Conservation (phyloP, 768 basidiomycete species). For the Podaxis sp. region DNA sequence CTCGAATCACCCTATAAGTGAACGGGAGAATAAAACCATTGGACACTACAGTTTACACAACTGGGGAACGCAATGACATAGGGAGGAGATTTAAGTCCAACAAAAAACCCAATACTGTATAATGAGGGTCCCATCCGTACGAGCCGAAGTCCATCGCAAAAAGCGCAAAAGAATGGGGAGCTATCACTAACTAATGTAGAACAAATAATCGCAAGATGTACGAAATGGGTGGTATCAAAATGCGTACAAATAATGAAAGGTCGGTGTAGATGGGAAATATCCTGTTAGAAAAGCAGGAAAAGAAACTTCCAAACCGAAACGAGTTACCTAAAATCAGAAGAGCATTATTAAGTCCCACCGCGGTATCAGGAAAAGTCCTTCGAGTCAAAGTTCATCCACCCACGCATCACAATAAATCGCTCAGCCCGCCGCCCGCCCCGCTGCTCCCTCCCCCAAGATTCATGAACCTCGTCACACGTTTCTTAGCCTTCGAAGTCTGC, state of each 20-base stretch:
- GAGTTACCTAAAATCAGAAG: not conserved
- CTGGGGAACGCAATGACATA: no score
- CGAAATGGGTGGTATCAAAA: not conserved
- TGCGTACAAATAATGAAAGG: not conserved
- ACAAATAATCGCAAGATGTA: not conserved
- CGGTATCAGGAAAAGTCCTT: not conserved
- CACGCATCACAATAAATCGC: conserved; percentile 25
- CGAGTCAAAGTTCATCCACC: not conserved
- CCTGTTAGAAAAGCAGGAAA: not conserved
- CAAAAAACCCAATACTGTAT: not conserved
- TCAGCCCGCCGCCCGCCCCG: conserved; percentile 16
- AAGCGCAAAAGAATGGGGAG: not conserved
- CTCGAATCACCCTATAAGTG: no score
- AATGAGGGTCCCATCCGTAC: not conserved
- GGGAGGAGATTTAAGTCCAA: no score
- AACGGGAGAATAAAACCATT: no score
- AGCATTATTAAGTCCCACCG: not conserved
- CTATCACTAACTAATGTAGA: not conserved
- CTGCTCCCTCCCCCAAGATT: conserved; percentile 50
- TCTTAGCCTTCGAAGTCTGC: conserved; percentile 58
- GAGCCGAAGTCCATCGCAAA: not conserved
- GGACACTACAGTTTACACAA: no score
- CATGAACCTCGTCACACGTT: conserved; percentile 80
- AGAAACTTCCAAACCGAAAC: not conserved
- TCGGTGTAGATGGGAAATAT: not conserved